Base-by-base conservation (phyloP, 1,139 yeast genomes). In the Kurtzmaniella quercitrusa region DNA sequence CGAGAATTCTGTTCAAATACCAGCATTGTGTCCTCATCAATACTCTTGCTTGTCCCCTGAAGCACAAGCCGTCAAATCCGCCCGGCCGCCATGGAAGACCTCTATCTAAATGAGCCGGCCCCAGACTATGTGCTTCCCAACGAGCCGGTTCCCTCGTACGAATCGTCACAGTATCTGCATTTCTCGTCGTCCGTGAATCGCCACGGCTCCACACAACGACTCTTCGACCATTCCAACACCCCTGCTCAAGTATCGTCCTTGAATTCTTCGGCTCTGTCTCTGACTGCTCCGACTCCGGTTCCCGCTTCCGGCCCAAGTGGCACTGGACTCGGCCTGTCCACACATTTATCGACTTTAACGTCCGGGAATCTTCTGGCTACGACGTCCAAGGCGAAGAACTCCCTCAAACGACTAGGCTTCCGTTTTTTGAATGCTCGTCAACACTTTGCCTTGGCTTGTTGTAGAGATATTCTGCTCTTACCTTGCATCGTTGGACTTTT, bases 371-470 rank as follows among this genome's bases (percentile, higher is more conserved):
- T 19, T 12, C 15, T 12, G 23, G 23, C 14, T 19, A 36, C 25
- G 5, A 36, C 38, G 3, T 17, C 38, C 16, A 36, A 36, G n/a
- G 38, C 38, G 2, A 51, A 48, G 40, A 51, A 55, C 9, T 55
- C 62, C 18, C 62, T 84, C 41, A 84, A 83, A 56, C 68, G 69
- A 37, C 62, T 84, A 37, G 91, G 91, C 0, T 66, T 84, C 44
- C 79, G 79, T 53, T 77, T 85, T 47, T 68, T 88, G 46, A 84
- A 83, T 51, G 88, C 94, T 1, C 72, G 82, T 48, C 91, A 87
- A 53, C 95, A 87, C 57, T 76, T 86, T 51, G 74, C 86, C 9
- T 71, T 90, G 48, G 87, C 93, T 0, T 64, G 79, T 21, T 82
- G 89, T 53, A 68, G 94, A 48, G 95, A 86, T 54, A 65, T 87